Percentiles rank a stretch among this genome's conserved stretches.
phyloP scores from a whole-genome alignment of 2,329 filamentous ascomycete genomes.

The Thyridium curvatum region DNA sequence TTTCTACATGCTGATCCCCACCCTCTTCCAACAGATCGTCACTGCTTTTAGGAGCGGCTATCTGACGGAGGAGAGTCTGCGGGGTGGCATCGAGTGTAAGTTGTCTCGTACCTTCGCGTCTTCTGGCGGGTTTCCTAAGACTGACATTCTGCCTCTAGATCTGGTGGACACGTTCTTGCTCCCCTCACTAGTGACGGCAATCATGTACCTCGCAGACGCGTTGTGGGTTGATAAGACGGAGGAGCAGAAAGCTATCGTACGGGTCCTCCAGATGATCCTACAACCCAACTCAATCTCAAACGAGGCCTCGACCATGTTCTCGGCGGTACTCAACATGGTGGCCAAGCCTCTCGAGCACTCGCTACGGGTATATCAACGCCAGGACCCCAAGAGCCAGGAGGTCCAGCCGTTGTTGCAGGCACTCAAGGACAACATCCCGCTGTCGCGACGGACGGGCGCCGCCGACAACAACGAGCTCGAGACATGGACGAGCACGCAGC shows the following conservation, averaged over 20 bases:
- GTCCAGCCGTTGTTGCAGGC: constrained; percentile 63
- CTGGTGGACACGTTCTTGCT: constrained; percentile 74
- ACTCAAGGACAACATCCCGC: constrained; percentile 52
- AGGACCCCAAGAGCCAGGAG: constrained; percentile 61
- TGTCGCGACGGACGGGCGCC: constrained; percentile 55
- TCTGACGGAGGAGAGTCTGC: constrained; percentile 63
- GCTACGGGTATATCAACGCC: constrained; percentile 59
- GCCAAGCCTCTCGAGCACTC: constrained; percentile 63
- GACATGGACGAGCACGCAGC: constrained; percentile 52
- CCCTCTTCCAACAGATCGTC: constrained; percentile 70
- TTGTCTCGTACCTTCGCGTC: constrained; percentile 5
- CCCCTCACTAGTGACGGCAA: constrained; percentile 69
- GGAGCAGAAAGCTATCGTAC: constrained; percentile 63
- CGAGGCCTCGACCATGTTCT: constrained; percentile 66
- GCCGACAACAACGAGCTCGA: constrained; percentile 63
- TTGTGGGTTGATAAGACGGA: constrained; percentile 58
- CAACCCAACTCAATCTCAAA: constrained; percentile 62
- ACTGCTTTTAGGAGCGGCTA: constrained; percentile 60
- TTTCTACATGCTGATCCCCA: constrained; percentile 73
- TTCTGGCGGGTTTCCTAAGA: constrained; percentile 3
- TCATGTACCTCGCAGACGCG: constrained; percentile 65
- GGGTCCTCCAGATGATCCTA: constrained; percentile 68
- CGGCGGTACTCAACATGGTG: constrained; percentile 64
- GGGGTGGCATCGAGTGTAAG: constrained; percentile 70
- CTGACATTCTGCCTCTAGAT: constrained; percentile 36